Conservation (phyloP, 164 flowering plant species). For the Aristolochia fimbriata region DNA sequence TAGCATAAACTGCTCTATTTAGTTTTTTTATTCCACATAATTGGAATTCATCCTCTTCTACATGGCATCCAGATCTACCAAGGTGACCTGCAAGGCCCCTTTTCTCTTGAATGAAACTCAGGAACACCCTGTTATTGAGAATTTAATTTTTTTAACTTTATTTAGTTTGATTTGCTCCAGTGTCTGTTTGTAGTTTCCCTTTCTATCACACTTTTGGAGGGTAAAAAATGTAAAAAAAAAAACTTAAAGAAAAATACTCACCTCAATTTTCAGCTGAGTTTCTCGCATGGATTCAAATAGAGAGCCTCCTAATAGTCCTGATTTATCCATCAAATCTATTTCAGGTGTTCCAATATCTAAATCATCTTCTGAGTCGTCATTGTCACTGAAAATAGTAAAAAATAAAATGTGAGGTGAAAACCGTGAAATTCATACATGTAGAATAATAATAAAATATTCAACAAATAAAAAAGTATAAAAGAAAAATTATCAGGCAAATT, state of each 20-base stretch:
- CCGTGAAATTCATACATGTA: not conserved
- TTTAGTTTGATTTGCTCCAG: not conserved
- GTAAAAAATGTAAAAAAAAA: not conserved
- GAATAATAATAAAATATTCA: not conserved
- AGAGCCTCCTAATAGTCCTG: constrained; percentile 2
- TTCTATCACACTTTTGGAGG: not conserved
- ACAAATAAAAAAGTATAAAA: not conserved
- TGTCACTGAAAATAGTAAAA: not conserved
- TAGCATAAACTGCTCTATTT: no score
- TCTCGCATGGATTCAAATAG: constrained; percentile 2
- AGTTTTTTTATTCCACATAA: no score
- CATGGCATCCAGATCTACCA: no score
- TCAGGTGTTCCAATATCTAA: not conserved
- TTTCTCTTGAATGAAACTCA: no score
- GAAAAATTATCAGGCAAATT: not conserved
- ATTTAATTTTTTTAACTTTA: no score
- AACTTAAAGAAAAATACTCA: not conserved
- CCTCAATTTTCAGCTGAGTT: not conserved
- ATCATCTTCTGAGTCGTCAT: constrained; percentile 1
- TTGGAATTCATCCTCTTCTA: no score
- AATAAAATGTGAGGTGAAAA: not conserved
- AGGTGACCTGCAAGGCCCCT: no score
- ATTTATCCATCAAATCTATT: constrained; percentile 2
- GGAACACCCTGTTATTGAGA: no score
- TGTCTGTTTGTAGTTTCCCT: not conserved